Evolutionary conservation across 2,329 filamentous ascomycete genomes (phyloP).

Genomic region (Purpureocillium lavendulum): DNA sequence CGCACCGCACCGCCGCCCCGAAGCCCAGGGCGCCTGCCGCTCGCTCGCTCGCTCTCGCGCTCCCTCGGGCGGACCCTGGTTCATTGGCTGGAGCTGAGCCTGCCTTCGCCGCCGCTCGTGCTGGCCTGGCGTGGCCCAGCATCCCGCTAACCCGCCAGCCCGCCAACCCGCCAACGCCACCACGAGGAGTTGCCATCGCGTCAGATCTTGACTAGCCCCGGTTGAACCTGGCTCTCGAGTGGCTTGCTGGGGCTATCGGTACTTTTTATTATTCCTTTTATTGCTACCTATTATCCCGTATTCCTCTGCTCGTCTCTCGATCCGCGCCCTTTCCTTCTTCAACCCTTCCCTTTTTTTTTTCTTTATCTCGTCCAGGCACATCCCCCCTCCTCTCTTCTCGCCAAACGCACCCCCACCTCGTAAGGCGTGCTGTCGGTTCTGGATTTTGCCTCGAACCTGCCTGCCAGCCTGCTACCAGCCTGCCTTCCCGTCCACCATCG

Average conservation of each 20-base stretch:
- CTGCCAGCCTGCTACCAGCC: background rate
- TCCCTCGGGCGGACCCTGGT: no score
- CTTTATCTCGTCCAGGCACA: background rate
- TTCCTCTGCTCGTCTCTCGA: no score
- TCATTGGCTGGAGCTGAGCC: no score
- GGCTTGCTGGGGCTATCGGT: conserved; percentile 9
- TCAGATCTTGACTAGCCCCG: conserved; percentile 20
- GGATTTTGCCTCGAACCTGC: conserved; percentile 4
- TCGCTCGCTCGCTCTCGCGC: no score
- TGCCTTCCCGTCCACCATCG: no score
- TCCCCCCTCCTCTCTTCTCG: no score
- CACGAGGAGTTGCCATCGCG: conserved; percentile 21
- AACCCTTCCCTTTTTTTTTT: background rate
- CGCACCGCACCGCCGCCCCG: conserved; percentile 1
- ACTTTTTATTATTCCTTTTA: conserved; percentile 9
- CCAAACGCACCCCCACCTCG: background rate
- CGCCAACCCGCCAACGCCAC: conserved; percentile 22
- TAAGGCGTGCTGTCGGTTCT: background rate
- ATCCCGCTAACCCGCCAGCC: no score
- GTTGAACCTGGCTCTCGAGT: conserved; percentile 7
- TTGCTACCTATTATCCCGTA: conserved; percentile 2
- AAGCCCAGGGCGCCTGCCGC: no score
- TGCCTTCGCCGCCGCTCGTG: no score
- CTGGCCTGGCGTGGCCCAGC: no score
- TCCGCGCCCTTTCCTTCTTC: background rate